These are phyloP conservation scores for Rhodotorula babjevae DNA, from an alignment of 768 basidiomycete species.

Conservation along the genomic window DNA sequence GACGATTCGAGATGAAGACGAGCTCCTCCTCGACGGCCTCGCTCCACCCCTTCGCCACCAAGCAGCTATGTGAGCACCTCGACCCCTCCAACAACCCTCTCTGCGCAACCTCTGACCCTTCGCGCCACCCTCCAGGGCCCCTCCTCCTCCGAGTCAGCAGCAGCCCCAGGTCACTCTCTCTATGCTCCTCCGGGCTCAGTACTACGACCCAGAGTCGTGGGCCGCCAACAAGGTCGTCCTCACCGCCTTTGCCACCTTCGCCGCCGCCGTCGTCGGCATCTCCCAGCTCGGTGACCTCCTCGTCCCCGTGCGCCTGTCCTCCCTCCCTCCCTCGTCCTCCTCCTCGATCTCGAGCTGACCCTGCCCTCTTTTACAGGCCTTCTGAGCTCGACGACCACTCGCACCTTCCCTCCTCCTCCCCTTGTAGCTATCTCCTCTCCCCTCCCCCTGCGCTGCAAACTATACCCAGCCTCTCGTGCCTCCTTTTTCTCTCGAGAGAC, in stretches of 20 bases:
- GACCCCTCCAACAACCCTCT: too few species aligned
- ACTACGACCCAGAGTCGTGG: slow-evolving; percentile 25
- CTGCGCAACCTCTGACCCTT: neutral
- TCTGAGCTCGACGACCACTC: neutral
- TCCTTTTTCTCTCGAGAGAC: neutral
- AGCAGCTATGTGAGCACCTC: too few species aligned
- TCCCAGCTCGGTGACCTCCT: slow-evolving; percentile 27
- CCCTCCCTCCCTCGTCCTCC: neutral
- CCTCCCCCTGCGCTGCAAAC: neutral
- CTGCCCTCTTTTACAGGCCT: neutral
- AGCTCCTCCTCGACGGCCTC: too few species aligned
- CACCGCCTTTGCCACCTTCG: slow-evolving; percentile 22
- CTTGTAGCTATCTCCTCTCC: neutral
- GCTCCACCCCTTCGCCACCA: too few species aligned
- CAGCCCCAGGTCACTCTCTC: slow-evolving; percentile 17
- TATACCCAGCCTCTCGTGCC: too few species aligned
- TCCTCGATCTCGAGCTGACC: neutral
- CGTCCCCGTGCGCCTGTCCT: slow-evolving; percentile 10
- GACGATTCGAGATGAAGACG: too few species aligned
- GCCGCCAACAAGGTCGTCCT: slow-evolving; percentile 31
- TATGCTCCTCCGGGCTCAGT: slow-evolving; percentile 11
- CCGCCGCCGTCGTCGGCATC: slow-evolving; percentile 28
- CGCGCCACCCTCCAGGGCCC: neutral
- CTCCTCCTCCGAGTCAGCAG: slow-evolving; percentile 4
- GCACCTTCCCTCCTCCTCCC: neutral